Base-by-base conservation (phyloP, 225 moss, liverwort and hornwort genomes). In the Sphagnum tenellum region DNA sequence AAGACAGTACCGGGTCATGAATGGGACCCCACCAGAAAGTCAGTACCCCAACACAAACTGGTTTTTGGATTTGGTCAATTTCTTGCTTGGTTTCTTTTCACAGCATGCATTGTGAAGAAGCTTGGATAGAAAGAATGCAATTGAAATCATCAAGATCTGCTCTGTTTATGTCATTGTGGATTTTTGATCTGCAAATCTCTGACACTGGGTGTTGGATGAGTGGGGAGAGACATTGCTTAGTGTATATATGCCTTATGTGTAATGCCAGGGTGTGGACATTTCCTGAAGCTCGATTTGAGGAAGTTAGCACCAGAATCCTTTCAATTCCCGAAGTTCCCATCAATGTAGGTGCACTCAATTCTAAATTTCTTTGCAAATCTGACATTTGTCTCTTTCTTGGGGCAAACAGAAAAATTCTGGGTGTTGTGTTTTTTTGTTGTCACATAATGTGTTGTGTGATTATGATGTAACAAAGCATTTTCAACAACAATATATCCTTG, bases 1-100 rank as follows among this genome's bases (percentile, higher is more conserved):
- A 88, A 85, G 86, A 74, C 66, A 46, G 71, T 90, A 71, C 79
- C 84, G 64, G 95, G 89, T 47, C 77, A 92, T 69, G 80, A 84
- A 60, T 96, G 95, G 95, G 94, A 94, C 64, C 61, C 71, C 49
- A 66, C 59, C 73, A 84, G 85, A 69, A 83, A 84, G 91, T 91
- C 74, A 68, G 91, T 74, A 64, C 11, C 10, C 46, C 29, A 29
- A 29, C 29, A 1, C 29, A 29, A 29, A 29, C 29, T 29, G 29
- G 29, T 29, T 29, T 29, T 29, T 29, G 29, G 29, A 29, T 29
- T 29, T 29, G 29, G 29, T 29, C 29, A 29, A 29, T 29, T 29
- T 29, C 29, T 29, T 29, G 29, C 29, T 29, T 29, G 29, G 29
- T 29, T 29, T 29, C 29, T 29, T 29, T 29, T 29, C 29, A 29